phyloP scores from a whole-genome alignment of 129 eudicot species.

The Smallanthus sonchifolius region DNA sequence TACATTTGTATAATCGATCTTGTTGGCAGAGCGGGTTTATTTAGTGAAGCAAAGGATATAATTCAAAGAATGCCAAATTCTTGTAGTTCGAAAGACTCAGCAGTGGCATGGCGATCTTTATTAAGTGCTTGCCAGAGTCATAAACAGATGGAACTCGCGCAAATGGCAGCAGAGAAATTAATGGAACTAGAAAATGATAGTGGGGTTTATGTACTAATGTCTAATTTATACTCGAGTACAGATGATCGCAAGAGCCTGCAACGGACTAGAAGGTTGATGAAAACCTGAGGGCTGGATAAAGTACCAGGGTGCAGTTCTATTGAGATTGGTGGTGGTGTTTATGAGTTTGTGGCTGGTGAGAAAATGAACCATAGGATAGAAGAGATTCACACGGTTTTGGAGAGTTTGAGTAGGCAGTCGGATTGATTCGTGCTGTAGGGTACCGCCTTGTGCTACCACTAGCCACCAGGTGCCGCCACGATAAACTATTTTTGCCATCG shows the following conservation, averaged over 20 bases:
- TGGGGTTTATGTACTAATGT: slow-evolving; percentile 56
- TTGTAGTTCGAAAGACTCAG: slow-evolving; percentile 36
- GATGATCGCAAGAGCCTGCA: slow-evolving; percentile 31
- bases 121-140: slow-evolving; percentile 44
- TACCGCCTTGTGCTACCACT: background rate
- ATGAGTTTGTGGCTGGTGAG: slow-evolving; percentile 64
- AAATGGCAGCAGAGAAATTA: slow-evolving; percentile 40
- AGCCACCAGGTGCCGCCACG: background rate
- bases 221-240: slow-evolving; percentile 41
- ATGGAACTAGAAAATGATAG: slow-evolving; percentile 51
- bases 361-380: slow-evolving; percentile 32
- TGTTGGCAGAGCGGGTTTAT: slow-evolving; percentile 45
- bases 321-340: slow-evolving; percentile 47
- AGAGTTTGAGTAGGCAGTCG: slow-evolving; percentile 34
- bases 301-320: slow-evolving; percentile 61
- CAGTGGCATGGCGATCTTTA: slow-evolving; percentile 56
- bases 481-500: background rate
- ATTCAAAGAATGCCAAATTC: slow-evolving; percentile 33
- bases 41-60: slow-evolving; percentile 49
- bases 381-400: slow-evolving; percentile 33
- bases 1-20: slow-evolving; percentile 51
- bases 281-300: slow-evolving; percentile 41
- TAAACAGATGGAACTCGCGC: slow-evolving; percentile 37
- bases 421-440: slow-evolving; percentile 14
- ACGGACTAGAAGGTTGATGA: slow-evolving; percentile 46